A percentile compares a stretch with the other conserved stretches of the same genome.
Conservation (phyloP, 2,329 filamentous ascomycete genomes). For the Leptosphaerulina australis region DNA sequence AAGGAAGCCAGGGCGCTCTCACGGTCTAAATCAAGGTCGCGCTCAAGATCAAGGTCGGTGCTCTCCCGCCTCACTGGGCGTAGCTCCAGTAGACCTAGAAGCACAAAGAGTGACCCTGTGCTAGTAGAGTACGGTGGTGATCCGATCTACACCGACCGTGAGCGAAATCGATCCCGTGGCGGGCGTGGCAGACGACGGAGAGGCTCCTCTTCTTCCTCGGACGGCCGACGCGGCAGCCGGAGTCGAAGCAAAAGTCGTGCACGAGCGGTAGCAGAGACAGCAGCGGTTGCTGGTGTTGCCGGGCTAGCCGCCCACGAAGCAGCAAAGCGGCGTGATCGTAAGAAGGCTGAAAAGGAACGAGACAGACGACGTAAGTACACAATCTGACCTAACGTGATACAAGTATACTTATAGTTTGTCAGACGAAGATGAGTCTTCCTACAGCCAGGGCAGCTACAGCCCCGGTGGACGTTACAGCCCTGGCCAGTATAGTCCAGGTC, state of each 20-base stretch:
- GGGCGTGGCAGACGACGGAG: slow-evolving; percentile 50
- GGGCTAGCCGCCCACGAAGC: slow-evolving; percentile 64
- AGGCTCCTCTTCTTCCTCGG: slow-evolving; percentile 51
- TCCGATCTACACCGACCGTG: slow-evolving; percentile 62
- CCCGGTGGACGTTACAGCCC: slow-evolving; percentile 29
- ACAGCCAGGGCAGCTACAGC: slow-evolving; percentile 43
- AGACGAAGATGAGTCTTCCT: slow-evolving; percentile 47
- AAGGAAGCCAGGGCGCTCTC: slow-evolving; percentile 59
- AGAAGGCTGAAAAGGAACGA: slow-evolving; percentile 59
- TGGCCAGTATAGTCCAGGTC: slow-evolving; percentile 30
- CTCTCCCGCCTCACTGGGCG: slow-evolving; percentile 48
- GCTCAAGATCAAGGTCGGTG: slow-evolving; percentile 54
- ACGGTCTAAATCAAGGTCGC: slow-evolving; percentile 48
- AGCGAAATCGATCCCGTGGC: slow-evolving; percentile 36
- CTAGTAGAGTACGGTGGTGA: slow-evolving; percentile 70
- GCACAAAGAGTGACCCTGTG: slow-evolving; percentile 55
- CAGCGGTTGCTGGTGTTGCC: slow-evolving; percentile 63
- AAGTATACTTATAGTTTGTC: slow-evolving; percentile 26
- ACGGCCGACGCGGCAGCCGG: slow-evolving; percentile 46
- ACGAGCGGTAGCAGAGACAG: slow-evolving; percentile 60
- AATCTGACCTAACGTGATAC: slow-evolving; percentile 7
- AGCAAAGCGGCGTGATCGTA: slow-evolving; percentile 62
- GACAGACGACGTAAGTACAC: slow-evolving; percentile 57
- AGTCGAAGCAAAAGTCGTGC: slow-evolving; percentile 57
- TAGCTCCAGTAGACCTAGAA: slow-evolving; percentile 47